phyloP scores from a whole-genome alignment of 768 basidiomycete genomes.

The Leccinum obscurum region DNA sequence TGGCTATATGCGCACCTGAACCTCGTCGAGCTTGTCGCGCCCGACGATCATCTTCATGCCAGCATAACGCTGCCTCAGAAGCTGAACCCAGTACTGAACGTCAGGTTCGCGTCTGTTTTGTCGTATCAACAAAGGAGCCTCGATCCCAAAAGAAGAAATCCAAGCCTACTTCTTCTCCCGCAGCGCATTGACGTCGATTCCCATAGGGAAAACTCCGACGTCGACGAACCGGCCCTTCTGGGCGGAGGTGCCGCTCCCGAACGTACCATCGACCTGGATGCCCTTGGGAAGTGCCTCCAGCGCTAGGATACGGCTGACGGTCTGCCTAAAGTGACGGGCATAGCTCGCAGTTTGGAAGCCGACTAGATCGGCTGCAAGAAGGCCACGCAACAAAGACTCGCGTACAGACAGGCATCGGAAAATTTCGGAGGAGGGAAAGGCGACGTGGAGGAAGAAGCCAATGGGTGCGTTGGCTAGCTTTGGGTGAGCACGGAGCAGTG shows the following conservation, averaged over 20 bases:
- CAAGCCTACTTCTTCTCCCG: conserved; percentile 60
- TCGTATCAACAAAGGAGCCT: conserved; percentile 3
- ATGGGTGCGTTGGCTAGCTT: conserved; percentile 46
- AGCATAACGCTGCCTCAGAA: conserved; percentile 76
- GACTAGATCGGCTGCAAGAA: conserved; percentile 90
- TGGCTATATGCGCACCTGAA: conserved; percentile 48
- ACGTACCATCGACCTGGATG: conserved; percentile 54
- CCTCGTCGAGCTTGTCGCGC: conserved; percentile 84
- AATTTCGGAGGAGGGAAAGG: conserved; percentile 94
- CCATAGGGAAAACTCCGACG: conserved; percentile 88
- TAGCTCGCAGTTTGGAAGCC: conserved; percentile 90
- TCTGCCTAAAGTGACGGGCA: conserved; percentile 84
- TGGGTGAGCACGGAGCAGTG: conserved; percentile 69
- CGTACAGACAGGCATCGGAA: conserved; percentile 88
- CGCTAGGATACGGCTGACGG: conserved; percentile 75
- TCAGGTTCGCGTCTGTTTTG: conserved; percentile 63
- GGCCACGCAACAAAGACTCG: conserved; percentile 74
- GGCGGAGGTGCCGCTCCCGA: conserved; percentile 5
- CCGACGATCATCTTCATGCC: conserved; percentile 89
- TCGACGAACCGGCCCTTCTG: conserved; percentile 66
- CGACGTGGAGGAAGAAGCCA: conserved; percentile 95
- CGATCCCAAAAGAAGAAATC: conserved; percentile 4
- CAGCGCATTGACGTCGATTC: conserved; percentile 74
- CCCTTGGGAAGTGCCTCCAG: conserved; percentile 84
- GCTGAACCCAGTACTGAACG: conserved; percentile 78